Conservation (phyloP, 768 basidiomycete species). For the Paxillus involutus region DNA sequence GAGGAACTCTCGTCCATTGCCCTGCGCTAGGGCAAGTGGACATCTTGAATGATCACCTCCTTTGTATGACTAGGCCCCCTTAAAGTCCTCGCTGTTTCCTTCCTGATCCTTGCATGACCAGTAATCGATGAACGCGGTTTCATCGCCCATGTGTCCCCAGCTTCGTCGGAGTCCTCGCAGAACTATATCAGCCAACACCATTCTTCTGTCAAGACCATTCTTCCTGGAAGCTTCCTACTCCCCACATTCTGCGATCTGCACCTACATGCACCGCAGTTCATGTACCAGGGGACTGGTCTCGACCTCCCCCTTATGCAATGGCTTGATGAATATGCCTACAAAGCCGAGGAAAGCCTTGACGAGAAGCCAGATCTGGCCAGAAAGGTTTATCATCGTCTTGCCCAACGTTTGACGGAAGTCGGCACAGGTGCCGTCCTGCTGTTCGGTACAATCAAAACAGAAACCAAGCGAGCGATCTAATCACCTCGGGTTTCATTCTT, state of each 20-base stretch:
- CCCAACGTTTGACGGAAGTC: constrained; percentile 59
- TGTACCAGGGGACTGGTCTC: constrained; percentile 85
- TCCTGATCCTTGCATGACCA: constrained; percentile 15
- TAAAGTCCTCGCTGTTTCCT: not conserved
- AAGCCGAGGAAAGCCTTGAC: constrained; percentile 78
- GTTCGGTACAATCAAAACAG: constrained; percentile 81
- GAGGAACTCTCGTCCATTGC: constrained; percentile 60
- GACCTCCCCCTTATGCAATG: constrained; percentile 85
- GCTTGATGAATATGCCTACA: constrained; percentile 80
- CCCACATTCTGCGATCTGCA: constrained; percentile 84
- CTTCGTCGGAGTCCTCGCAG: constrained; percentile 35
- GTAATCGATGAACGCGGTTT: constrained; percentile 41
- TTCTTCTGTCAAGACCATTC: constrained; percentile 33
- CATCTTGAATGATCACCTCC: constrained; percentile 54
- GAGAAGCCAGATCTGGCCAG: constrained; percentile 55
- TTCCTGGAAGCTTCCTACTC: constrained; percentile 62
- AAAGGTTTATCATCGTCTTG: constrained; percentile 67
- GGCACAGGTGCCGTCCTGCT: constrained; percentile 79
- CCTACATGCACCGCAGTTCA: constrained; percentile 85
- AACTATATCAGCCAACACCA: constrained; percentile 25
- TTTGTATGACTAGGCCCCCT: constrained; percentile 36
- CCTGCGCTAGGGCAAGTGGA: constrained; percentile 51
- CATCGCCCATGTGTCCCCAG: constrained; percentile 50
- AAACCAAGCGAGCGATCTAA: constrained; percentile 66
- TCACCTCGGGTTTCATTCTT: not conserved